A percentile compares a stretch with the other conserved stretches of the same genome.
These are phyloP conservation scores for Aspergillus proliferans DNA, from an alignment of 2,329 filamentous ascomycete genomes.

Conservation along the genomic window DNA sequence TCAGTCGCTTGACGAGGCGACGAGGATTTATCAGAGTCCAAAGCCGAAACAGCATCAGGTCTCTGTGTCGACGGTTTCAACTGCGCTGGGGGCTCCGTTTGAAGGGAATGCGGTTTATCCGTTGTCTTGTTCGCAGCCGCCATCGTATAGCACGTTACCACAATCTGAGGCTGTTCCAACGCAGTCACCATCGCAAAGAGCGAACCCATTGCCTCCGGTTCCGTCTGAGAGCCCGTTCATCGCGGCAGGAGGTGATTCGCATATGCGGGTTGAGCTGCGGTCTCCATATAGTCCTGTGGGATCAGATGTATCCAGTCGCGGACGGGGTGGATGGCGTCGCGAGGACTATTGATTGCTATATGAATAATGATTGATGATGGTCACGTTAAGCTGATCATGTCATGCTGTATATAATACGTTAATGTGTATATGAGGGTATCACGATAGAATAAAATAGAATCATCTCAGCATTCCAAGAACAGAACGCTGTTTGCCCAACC, in stretches of 20 bases:
- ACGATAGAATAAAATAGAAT: constrained; percentile 2
- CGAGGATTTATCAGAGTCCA: not conserved
- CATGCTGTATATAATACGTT: not conserved
- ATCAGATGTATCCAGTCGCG: not conserved
- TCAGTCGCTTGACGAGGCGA: not conserved
- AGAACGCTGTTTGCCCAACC: constrained; percentile 59
- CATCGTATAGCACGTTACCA: not conserved
- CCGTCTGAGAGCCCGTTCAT: constrained; percentile 22
- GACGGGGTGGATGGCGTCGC: constrained; percentile 25
- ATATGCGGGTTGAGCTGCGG: constrained; percentile 5
- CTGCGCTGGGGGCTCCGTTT: constrained; percentile 17
- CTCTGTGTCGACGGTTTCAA: constrained; percentile 19
- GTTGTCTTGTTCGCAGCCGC: not conserved
- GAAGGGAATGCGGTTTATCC: constrained; percentile 3
- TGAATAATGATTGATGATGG: constrained; percentile 11
- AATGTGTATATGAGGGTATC: not conserved
- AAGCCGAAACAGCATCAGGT: not conserved
- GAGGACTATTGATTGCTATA: constrained; percentile 1
- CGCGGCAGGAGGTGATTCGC: constrained; percentile 1
- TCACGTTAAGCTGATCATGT: not conserved
- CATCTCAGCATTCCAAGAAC: constrained; percentile 51
- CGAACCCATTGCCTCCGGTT: constrained; percentile 27
- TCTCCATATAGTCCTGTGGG: not conserved
- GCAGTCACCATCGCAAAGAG: constrained; percentile 13
- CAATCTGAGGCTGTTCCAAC: constrained; percentile 9